A percentile compares a stretch with the other conserved stretches of the same genome.
Evolutionary conservation across 257 asterid genomes (phyloP).

Genomic region (Penstemon davidsonii): DNA sequence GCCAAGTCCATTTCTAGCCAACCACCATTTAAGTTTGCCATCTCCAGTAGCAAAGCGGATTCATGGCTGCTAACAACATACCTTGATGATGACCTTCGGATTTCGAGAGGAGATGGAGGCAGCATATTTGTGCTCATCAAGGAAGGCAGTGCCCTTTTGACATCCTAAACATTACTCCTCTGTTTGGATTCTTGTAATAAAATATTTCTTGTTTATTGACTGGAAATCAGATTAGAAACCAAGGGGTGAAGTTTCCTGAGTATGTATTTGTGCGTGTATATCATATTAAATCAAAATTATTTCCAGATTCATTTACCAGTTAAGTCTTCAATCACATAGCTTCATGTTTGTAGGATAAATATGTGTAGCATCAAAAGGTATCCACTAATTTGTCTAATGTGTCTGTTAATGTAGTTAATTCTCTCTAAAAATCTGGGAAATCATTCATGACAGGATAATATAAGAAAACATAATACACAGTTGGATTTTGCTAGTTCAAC

Average conservation of each 20-base stretch:
- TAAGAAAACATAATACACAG: not conserved
- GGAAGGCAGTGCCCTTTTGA: constrained; percentile 68
- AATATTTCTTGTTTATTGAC: not conserved
- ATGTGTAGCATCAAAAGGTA: too few species aligned
- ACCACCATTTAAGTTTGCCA: constrained; percentile 77
- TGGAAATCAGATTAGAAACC: not conserved
- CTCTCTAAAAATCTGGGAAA: not conserved
- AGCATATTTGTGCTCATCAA: constrained; percentile 78
- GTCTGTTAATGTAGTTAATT: too few species aligned
- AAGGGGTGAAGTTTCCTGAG: not conserved
- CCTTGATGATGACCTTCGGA: constrained; percentile 79
- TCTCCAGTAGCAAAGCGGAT: constrained; percentile 53
- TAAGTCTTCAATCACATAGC: not conserved
- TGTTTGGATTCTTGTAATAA: not conserved
- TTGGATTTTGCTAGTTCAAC: not conserved
- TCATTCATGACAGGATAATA: too few species aligned
- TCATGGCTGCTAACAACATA: constrained; percentile 95
- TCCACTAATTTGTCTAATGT: not conserved
- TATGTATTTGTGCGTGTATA: not conserved
- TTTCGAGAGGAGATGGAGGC: constrained; percentile 90
- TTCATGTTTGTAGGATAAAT: not conserved
- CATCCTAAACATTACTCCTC: constrained; percentile 24
- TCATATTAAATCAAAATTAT: not conserved
- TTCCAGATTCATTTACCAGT: not conserved
- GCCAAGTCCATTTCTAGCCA: constrained; percentile 75